Conservation (phyloP, 768 basidiomycete genomes). For the Suillus plorans region DNA sequence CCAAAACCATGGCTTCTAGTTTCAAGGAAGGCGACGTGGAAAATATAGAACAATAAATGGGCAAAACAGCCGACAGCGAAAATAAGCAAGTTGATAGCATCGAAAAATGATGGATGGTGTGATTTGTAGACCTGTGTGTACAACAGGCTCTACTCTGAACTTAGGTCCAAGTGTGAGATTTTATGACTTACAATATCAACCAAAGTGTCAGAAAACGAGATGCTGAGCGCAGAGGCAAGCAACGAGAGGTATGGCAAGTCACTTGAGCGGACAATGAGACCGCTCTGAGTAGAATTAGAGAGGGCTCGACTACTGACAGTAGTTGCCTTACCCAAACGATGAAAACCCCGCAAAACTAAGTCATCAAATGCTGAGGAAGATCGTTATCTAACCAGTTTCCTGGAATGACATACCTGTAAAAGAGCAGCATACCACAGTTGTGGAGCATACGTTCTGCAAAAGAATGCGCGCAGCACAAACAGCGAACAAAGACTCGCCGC, state of each 20-base stretch:
- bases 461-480: slow-evolving; percentile 16
- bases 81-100: slow-evolving; percentile 23
- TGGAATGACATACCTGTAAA: slow-evolving; percentile 30
- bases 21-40: slow-evolving; percentile 6
- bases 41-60: slow-evolving; percentile 16
- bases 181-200: slow-evolving; percentile 23
- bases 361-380: not conserved
- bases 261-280: slow-evolving; percentile 15
- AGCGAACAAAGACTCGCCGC: slow-evolving; percentile 21
- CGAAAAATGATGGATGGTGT: slow-evolving; percentile 15
- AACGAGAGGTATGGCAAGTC: slow-evolving; percentile 14
- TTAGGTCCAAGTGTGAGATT: slow-evolving; percentile 3
- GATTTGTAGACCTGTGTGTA: slow-evolving; percentile 22
- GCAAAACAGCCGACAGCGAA: slow-evolving; percentile 24
- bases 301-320: not conserved
- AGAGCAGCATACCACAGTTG: slow-evolving; percentile 31
- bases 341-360: slow-evolving; percentile 29
- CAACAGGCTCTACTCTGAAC: not conserved
- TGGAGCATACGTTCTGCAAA: slow-evolving; percentile 19
- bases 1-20: not conserved
- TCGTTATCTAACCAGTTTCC: not conserved
- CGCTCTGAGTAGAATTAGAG: slow-evolving; percentile 7
- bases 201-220: slow-evolving; percentile 19
- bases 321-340: slow-evolving; percentile 25
- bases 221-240: slow-evolving; percentile 19